A percentile compares a stretch with the other conserved stretches of the same genome.
Conservation (phyloP, 2,329 filamentous ascomycete genomes). For the Clathrospora elynae region DNA sequence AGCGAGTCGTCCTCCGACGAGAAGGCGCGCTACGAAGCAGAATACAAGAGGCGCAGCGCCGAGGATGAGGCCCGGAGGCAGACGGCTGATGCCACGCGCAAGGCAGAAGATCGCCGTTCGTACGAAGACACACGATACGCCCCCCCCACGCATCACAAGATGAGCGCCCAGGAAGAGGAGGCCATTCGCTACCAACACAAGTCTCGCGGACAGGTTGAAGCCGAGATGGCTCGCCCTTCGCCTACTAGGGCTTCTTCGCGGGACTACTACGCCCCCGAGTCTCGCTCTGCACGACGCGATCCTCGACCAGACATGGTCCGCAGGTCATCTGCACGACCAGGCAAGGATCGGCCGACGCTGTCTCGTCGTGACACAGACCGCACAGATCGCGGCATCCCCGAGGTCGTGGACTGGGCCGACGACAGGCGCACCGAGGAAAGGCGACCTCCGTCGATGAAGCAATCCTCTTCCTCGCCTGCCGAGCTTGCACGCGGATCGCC, state of each 20-base stretch:
- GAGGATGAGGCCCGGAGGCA: slow-evolving; percentile 32
- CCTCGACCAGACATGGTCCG: slow-evolving; percentile 37
- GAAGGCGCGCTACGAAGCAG: slow-evolving; percentile 40
- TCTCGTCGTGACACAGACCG: slow-evolving; percentile 38
- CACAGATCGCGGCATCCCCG: slow-evolving; percentile 34
- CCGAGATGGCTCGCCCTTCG: slow-evolving; percentile 32
- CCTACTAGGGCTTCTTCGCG: slow-evolving; percentile 38
- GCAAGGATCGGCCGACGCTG: slow-evolving; percentile 32
- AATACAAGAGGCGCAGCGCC: slow-evolving; percentile 35
- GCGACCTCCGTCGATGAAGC: slow-evolving; percentile 45
- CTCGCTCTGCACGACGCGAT: slow-evolving; percentile 34
- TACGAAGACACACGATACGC: slow-evolving; percentile 34
- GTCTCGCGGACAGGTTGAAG: slow-evolving; percentile 32
- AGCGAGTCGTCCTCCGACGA: slow-evolving; percentile 45
- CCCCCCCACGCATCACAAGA: slow-evolving; percentile 29
- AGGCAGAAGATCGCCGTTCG: slow-evolving; percentile 37
- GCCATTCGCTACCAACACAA: slow-evolving; percentile 39
- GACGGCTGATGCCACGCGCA: slow-evolving; percentile 31
- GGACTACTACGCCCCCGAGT: slow-evolving; percentile 36
- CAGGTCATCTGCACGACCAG: slow-evolving; percentile 43
- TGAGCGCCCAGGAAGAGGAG: slow-evolving; percentile 32
- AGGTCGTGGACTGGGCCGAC: slow-evolving; percentile 44
- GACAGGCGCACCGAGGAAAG: slow-evolving; percentile 24
- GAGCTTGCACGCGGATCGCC: slow-evolving; percentile 33
- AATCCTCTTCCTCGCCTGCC: slow-evolving; percentile 47